Conservation (phyloP, 2,329 filamentous ascomycete genomes). For the Lasiodiplodia sp. region DNA sequence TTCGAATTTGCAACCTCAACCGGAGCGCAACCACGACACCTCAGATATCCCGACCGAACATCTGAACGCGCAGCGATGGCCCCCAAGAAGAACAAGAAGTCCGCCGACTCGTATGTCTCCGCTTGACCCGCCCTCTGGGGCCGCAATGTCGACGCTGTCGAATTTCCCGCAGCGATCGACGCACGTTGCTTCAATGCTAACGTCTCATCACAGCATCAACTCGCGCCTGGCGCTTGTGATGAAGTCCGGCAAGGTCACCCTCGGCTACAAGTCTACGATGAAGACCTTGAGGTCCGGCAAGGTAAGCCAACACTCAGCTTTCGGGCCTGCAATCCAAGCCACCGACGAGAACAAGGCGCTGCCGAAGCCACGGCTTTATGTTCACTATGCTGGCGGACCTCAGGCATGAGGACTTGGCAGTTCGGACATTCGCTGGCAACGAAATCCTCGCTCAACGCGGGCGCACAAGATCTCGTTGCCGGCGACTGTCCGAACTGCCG, state of each 20-base stretch:
- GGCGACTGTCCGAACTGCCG: too few species aligned
- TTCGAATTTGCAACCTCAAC: constrained; percentile 33
- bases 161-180: too few species aligned
- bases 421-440: too few species aligned
- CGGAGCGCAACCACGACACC: constrained; percentile 44
- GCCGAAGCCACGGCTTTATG: too few species aligned
- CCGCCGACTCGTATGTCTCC: constrained; percentile 71
- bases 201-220: constrained; percentile 20
- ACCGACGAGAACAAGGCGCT: too few species aligned
- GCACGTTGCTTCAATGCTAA: not conserved
- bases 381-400: too few species aligned
- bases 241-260: constrained; percentile 73
- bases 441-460: too few species aligned
- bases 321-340: too few species aligned
- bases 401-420: too few species aligned
- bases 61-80: constrained; percentile 63
- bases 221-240: constrained; percentile 70
- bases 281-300: constrained; percentile 92
- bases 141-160: too few species aligned
- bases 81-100: constrained; percentile 82
- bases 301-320: too few species aligned
- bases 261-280: constrained; percentile 88
- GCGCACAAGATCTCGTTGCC: too few species aligned
- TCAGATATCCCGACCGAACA: constrained; percentile 38
- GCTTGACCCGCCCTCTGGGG: not conserved